phyloP scores from a whole-genome alignment of 257 asterid species.

The Nicotiana sylvestris region DNA sequence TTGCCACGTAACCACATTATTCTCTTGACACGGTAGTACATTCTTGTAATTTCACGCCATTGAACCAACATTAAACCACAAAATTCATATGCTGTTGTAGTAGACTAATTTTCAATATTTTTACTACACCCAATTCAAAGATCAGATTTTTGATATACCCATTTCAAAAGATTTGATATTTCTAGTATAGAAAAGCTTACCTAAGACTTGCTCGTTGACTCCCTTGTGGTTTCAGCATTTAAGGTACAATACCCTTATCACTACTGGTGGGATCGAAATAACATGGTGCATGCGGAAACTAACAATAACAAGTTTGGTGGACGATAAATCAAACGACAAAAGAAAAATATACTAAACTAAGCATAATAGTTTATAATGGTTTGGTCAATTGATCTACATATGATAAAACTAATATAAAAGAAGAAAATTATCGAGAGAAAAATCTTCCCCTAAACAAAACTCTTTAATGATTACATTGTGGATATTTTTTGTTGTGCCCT shows the following conservation, averaged over 20 bases:
- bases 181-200: neutral
- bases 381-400: too few species aligned
- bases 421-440: too few species aligned
- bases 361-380: too few species aligned
- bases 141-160: neutral
- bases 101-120: neutral
- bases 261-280: too few species aligned
- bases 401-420: too few species aligned
- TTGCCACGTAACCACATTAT: neutral
- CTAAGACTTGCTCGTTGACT: neutral
- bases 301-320: too few species aligned
- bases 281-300: too few species aligned
- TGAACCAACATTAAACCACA: neutral
- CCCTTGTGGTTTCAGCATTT: neutral
- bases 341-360: too few species aligned
- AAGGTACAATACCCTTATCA: neutral
- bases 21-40: neutral
- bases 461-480: too few species aligned
- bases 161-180: neutral
- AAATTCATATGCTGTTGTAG: neutral
- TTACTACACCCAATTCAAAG: neutral
- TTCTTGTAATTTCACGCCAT: neutral
- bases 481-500: too few species aligned
- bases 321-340: too few species aligned
- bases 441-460: too few species aligned